These are phyloP conservation scores for Fusarium agapanthi DNA, from an alignment of 2,329 filamentous ascomycete species.

Conservation along the genomic window DNA sequence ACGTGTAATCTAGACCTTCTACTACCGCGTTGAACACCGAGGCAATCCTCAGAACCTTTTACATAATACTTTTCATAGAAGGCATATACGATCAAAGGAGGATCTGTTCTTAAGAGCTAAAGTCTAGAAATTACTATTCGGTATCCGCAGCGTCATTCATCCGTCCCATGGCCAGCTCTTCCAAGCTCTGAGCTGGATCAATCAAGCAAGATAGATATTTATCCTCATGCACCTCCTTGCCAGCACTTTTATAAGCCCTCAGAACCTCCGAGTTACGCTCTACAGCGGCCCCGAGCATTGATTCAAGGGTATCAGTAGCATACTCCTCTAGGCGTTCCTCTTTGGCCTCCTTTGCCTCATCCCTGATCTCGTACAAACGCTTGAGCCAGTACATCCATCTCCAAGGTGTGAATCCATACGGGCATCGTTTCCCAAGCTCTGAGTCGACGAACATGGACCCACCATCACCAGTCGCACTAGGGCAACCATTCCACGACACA, in stretches of 20 bases:
- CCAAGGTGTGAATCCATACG: neutral
- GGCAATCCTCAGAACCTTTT: accelerated
- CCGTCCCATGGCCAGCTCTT: neutral
- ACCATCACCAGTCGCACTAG: neutral
- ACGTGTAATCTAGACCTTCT: neutral
- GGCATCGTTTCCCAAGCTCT: neutral
- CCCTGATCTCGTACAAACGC: neutral
- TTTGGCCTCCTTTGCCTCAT: neutral
- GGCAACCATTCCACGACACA: neutral
- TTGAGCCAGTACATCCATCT: neutral
- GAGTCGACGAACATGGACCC: neutral
- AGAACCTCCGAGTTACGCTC: neutral
- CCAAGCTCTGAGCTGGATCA: neutral
- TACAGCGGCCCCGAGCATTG: neutral
- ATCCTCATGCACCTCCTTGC: neutral
- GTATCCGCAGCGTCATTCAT: neutral
- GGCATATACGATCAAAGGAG: neutral
- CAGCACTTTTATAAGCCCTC: neutral
- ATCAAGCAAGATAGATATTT: neutral
- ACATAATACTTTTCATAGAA: neutral
- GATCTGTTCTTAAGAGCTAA: neutral
- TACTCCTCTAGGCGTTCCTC: neutral
- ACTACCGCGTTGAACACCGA: accelerated
- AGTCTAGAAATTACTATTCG: neutral
- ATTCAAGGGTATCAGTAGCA: neutral